A percentile compares a stretch with the other conserved stretches of the same genome.
phyloP scores from a whole-genome alignment of 164 flowering plant species.

The Cinnamomum chago region DNA sequence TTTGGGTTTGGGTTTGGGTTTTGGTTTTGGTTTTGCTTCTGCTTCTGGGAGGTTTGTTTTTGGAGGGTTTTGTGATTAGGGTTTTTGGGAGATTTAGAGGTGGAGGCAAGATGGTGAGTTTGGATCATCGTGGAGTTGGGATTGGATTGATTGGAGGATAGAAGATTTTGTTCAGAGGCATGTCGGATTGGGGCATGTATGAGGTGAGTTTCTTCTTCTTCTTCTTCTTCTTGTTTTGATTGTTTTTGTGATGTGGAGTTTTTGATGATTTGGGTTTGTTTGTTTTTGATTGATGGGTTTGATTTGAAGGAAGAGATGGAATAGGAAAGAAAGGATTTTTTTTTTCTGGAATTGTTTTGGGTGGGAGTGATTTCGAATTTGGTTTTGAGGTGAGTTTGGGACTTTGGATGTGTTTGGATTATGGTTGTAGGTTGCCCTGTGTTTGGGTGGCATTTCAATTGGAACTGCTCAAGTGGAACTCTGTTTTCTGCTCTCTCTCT shows the following conservation, averaged over 20 bases:
- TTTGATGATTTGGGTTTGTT: too few species aligned
- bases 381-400: not conserved
- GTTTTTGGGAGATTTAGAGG: not conserved
- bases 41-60: not conserved
- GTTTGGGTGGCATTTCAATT: too few species aligned
- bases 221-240: too few species aligned
- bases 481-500: not conserved
- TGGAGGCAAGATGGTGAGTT: conserved; percentile 6
- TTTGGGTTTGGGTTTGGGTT: not conserved
- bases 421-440: too few species aligned
- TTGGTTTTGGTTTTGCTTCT: too few species aligned
- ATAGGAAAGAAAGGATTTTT: not conserved
- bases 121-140: not conserved
- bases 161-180: conserved; percentile 11
- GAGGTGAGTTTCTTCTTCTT: conserved; percentile 12
- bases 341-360: not conserved
- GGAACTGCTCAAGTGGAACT: not conserved
- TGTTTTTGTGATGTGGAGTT: too few species aligned
- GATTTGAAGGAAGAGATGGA: too few species aligned
- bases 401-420: too few species aligned
- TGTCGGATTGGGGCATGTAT: conserved; percentile 21
- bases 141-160: conserved; percentile 2
- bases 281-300: too few species aligned
- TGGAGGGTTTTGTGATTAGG: not conserved
- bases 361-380: not conserved